These are phyloP conservation scores for Aureobasidium uvarum DNA, from an alignment of 2,329 filamentous ascomycete genomes.

Conservation along the genomic window DNA sequence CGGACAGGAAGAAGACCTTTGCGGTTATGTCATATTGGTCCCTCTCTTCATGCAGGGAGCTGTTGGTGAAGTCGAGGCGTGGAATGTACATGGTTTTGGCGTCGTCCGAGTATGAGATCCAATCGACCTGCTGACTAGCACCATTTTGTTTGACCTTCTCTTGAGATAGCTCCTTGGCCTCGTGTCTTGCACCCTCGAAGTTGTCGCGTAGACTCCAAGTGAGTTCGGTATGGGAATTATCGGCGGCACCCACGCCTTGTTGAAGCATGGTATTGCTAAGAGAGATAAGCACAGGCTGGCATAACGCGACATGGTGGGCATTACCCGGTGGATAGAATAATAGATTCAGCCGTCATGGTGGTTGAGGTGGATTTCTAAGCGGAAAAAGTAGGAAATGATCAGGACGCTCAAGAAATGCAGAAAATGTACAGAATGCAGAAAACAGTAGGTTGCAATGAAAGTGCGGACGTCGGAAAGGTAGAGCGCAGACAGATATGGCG, in stretches of 20 bases:
- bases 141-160: slow-evolving; percentile 28
- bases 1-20: slow-evolving; percentile 89
- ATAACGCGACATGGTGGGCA: slow-evolving; percentile 38
- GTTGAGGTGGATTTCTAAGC: slow-evolving; percentile 26
- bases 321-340: slow-evolving; percentile 84
- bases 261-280: slow-evolving; percentile 78
- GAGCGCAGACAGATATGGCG: not conserved
- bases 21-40: slow-evolving; percentile 90
- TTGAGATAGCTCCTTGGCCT: slow-evolving; percentile 26
- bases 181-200: slow-evolving; percentile 49
- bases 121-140: slow-evolving; percentile 39
- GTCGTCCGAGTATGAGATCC: slow-evolving; percentile 62
- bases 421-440: slow-evolving; percentile 3
- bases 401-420: not conserved
- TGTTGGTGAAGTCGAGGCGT: slow-evolving; percentile 67
- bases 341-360: slow-evolving; percentile 61
- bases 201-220: slow-evolving; percentile 83
- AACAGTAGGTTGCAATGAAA: slow-evolving; percentile 8
- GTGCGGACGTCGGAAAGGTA: not conserved
- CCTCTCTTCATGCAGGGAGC: slow-evolving; percentile 74
- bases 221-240: slow-evolving; percentile 90
- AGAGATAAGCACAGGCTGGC: slow-evolving; percentile 31
- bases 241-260: slow-evolving; percentile 58
- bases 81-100: slow-evolving; percentile 68
- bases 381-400: slow-evolving; percentile 11